A percentile compares a stretch with the other conserved stretches of the same genome.
Evolutionary conservation across 2,329 filamentous ascomycete genomes (phyloP).

Genomic region (Talaromyces piceae): DNA sequence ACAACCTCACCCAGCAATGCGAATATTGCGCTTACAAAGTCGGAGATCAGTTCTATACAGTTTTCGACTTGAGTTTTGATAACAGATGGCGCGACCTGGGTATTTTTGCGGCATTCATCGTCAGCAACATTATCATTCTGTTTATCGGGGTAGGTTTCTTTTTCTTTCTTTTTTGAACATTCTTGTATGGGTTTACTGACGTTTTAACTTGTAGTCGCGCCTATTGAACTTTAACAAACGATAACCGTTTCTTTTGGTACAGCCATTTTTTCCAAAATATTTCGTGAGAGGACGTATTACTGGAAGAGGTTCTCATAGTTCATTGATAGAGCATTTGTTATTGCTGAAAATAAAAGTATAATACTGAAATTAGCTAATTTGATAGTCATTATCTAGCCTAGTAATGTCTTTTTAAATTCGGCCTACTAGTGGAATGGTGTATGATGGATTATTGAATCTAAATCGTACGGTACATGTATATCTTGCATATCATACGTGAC

Average conservation of each 20-base stretch:
- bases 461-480: no score
- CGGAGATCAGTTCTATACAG: slow-evolving; percentile 71
- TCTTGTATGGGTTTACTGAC: slow-evolving; percentile 8
- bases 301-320: background rate
- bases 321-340: background rate
- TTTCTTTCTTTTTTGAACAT: background rate
- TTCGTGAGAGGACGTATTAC: background rate
- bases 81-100: slow-evolving; percentile 76
- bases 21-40: slow-evolving; percentile 74
- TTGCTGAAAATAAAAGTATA: background rate
- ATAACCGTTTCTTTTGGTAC: slow-evolving; percentile 15
- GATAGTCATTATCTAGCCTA: no score
- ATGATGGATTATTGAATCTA: no score
- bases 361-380: background rate
- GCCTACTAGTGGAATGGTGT: no score
- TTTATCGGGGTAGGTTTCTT: slow-evolving; percentile 48
- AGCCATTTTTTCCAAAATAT: no score
- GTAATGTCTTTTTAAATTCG: no score
- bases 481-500: background rate
- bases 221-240: slow-evolving; percentile 42
- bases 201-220: slow-evolving; percentile 25
- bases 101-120: slow-evolving; percentile 69
- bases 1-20: slow-evolving; percentile 60
- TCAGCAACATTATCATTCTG: slow-evolving; percentile 63
- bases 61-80: slow-evolving; percentile 58